phyloP scores from a whole-genome alignment of 2,329 filamentous ascomycete species.

The Fusarium gaditjirri region DNA sequence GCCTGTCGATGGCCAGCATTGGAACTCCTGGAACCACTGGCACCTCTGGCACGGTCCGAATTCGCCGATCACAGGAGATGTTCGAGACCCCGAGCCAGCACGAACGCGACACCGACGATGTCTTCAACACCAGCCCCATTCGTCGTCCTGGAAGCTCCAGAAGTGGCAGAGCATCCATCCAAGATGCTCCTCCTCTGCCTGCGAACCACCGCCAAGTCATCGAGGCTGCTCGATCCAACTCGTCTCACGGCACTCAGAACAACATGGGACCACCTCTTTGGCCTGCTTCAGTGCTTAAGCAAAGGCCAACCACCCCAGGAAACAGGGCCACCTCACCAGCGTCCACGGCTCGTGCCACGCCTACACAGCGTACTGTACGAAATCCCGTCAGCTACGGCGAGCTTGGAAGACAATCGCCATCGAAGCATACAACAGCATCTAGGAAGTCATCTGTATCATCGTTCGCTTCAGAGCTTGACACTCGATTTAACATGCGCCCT shows the following conservation, averaged over 20 bases:
- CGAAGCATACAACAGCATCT: conserved; percentile 49
- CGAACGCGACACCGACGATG: conserved; percentile 53
- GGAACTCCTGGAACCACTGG: conserved; percentile 51
- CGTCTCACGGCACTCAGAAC: conserved; percentile 58
- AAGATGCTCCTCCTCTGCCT: conserved; percentile 76
- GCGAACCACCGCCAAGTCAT: conserved; percentile 86
- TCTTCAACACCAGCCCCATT: conserved; percentile 50
- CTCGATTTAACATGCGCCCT: conserved; percentile 81
- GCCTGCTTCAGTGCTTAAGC: conserved; percentile 77
- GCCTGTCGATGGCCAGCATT: conserved; percentile 49
- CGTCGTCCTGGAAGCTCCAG: conserved; percentile 77
- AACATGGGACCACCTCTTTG: conserved; percentile 86
- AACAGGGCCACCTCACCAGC: conserved; percentile 58
- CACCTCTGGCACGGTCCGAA: conserved; percentile 55
- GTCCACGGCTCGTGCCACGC: conserved; percentile 62
- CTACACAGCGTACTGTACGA: conserved; percentile 65
- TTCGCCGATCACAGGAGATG: conserved; percentile 62
- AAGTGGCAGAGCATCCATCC: conserved; percentile 65
- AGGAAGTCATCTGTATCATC: conserved; percentile 88
- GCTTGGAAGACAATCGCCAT: conserved; percentile 61
- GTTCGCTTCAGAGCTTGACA: conserved; percentile 93
- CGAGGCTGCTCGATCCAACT: conserved; percentile 75
- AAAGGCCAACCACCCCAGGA: conserved; percentile 71
- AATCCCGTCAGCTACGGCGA: conserved; percentile 59
- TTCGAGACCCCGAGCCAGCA: conserved; percentile 56